These are phyloP conservation scores for Colletotrichum horii DNA, from an alignment of 2,329 filamentous ascomycete species.

Conservation along the genomic window DNA sequence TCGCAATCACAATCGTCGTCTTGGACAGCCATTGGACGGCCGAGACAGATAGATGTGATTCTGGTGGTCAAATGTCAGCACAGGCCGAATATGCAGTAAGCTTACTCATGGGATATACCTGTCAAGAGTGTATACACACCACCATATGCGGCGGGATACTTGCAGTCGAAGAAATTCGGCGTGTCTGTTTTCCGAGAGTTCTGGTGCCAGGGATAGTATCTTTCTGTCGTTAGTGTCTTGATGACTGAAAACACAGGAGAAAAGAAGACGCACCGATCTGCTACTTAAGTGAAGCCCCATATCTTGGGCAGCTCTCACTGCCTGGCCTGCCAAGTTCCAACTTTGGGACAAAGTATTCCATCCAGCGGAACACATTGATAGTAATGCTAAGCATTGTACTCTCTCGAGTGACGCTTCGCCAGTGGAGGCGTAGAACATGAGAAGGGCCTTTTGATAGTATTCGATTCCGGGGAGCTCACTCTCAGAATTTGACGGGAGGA, in stretches of 20 bases:
- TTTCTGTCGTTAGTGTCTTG: not conserved
- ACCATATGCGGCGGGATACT: constrained; percentile 32
- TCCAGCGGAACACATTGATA: constrained; percentile 32
- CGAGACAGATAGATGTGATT: constrained; percentile 32
- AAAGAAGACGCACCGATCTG: not conserved
- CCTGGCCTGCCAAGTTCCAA: constrained; percentile 31
- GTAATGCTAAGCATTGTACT: constrained; percentile 32
- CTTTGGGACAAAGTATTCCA: constrained; percentile 35
- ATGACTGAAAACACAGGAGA: rapidly evolving
- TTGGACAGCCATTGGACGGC: constrained; percentile 32
- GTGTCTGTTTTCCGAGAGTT: not conserved
- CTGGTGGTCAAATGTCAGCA: constrained; percentile 5
- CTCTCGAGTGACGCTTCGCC: constrained; percentile 31
- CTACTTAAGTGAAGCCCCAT: constrained; percentile 27
- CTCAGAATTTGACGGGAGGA: constrained; percentile 22
- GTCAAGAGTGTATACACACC: constrained; percentile 32
- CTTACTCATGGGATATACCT: constrained; percentile 18
- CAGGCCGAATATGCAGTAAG: not conserved
- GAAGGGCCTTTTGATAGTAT: constrained; percentile 28
- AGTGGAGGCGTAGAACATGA: constrained; percentile 28
- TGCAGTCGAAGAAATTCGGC: constrained; percentile 18
- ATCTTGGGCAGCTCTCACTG: constrained; percentile 31
- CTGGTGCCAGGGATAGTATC: not conserved
- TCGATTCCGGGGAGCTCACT: constrained; percentile 24
- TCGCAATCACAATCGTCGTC: constrained; percentile 33